A percentile compares a stretch with the other conserved stretches of the same genome.
These are phyloP conservation scores for Talaromyces ruber DNA, from an alignment of 495 filamentous ascomycete species.

Conservation along the genomic window DNA sequence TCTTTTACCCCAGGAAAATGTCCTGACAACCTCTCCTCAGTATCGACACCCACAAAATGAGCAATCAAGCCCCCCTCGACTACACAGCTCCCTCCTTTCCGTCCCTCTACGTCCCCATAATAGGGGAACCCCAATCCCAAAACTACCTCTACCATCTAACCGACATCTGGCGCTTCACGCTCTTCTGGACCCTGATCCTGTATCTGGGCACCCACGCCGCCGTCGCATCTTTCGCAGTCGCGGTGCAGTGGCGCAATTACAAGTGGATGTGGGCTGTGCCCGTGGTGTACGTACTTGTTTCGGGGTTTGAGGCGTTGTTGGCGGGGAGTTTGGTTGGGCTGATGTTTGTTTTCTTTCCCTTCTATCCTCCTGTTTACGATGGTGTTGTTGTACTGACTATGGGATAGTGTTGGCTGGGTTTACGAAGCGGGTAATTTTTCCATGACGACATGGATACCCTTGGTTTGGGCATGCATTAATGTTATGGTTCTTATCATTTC, in stretches of 20 bases:
- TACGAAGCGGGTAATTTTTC: slow-evolving; percentile 82
- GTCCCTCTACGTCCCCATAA: slow-evolving; percentile 75
- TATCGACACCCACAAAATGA: slow-evolving; percentile 1
- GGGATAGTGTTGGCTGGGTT: slow-evolving; percentile 67
- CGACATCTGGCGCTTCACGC: slow-evolving; percentile 89
- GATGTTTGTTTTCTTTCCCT: slow-evolving; percentile 54
- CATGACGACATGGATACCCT: slow-evolving; percentile 97
- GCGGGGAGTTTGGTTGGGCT: slow-evolving; percentile 85
- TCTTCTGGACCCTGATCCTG: slow-evolving; percentile 69
- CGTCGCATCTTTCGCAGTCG: slow-evolving; percentile 63
- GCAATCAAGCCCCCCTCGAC: slow-evolving; percentile 48
- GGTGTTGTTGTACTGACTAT: neutral
- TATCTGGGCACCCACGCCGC: slow-evolving; percentile 33
- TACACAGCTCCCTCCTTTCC: slow-evolving; percentile 76
- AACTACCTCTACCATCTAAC: slow-evolving; percentile 66
- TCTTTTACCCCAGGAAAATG: too few relatives aligned
- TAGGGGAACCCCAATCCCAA: slow-evolving; percentile 36
- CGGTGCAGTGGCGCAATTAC: slow-evolving; percentile 63
- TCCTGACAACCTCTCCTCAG: neutral
- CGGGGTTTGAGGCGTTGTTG: slow-evolving; percentile 70
- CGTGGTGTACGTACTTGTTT: slow-evolving; percentile 63
- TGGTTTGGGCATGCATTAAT: slow-evolving; percentile 89
- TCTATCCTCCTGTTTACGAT: neutral
- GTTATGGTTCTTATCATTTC: slow-evolving; percentile 83
- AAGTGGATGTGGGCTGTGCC: slow-evolving; percentile 71